Conservation (phyloP, 306 rosid species). For the Acacia crassicarpa region DNA sequence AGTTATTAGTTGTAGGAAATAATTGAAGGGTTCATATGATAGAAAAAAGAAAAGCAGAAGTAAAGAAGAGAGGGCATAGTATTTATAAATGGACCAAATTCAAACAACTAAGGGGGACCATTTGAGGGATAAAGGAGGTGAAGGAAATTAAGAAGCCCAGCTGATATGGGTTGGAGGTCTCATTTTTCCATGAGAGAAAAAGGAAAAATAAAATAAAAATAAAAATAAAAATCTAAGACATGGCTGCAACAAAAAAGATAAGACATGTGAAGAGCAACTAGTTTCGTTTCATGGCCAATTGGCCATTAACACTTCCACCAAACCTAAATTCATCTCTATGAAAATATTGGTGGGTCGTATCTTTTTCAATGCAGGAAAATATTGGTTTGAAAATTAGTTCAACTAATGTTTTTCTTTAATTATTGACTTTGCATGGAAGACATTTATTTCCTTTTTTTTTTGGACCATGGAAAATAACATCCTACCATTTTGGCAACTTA, state of each 20-base stretch:
- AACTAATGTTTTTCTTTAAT: neutral
- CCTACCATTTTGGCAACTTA: neutral
- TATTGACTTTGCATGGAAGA: neutral
- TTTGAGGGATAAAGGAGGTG: neutral
- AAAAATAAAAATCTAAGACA: neutral
- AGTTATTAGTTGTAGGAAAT: constrained; percentile 5
- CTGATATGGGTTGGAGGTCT: neutral
- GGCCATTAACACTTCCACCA: constrained; percentile 42
- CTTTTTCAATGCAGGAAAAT: neutral
- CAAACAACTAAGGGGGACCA: constrained; percentile 28
- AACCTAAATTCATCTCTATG: constrained; percentile 22
- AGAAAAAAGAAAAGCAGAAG: neutral
- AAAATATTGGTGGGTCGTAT: neutral
- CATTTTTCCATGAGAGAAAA: neutral
- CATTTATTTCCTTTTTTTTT: neutral
- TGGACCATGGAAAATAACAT: neutral
- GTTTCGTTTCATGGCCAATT: constrained; percentile 21
- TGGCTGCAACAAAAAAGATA: neutral
- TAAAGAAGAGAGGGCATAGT: neutral
- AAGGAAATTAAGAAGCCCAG: neutral
- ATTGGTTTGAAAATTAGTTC: neutral
- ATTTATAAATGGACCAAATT: constrained; percentile 2
- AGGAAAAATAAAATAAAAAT: neutral
- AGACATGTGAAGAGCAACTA: neutral
- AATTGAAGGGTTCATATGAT: constrained; percentile 2